phyloP scores from a whole-genome alignment of 108 stramenopile species.

The Discostella stelligeroides region DNA sequence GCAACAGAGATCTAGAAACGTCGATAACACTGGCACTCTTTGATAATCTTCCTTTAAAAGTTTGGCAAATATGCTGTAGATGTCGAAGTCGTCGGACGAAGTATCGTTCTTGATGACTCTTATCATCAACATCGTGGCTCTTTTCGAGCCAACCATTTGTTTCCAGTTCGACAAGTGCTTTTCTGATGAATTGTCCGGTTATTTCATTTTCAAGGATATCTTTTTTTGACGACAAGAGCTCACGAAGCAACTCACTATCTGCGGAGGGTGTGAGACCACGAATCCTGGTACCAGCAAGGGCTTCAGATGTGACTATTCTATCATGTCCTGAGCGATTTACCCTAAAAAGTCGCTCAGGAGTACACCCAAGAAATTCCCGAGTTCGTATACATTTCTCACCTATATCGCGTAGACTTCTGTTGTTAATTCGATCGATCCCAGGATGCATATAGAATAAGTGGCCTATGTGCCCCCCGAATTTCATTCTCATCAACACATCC shows the following conservation, averaged over 20 bases:
- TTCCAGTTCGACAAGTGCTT: slow-evolving; percentile 55
- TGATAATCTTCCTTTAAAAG: slow-evolving; percentile 61
- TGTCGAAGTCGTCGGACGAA: slow-evolving; percentile 80
- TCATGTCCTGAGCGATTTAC: slow-evolving; percentile 40
- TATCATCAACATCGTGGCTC: slow-evolving; percentile 3
- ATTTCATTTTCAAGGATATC: slow-evolving; percentile 81
- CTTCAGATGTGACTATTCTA: slow-evolving; percentile 67
- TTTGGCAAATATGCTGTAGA: slow-evolving; percentile 83
- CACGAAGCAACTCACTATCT: slow-evolving; percentile 66
- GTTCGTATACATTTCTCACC: slow-evolving; percentile 1
- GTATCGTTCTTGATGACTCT: slow-evolving; percentile 31
- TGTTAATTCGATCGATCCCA: slow-evolving; percentile 24
- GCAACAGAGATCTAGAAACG: slow-evolving; percentile 56
- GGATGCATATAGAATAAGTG: slow-evolving; percentile 76
- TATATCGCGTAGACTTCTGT: neutral
- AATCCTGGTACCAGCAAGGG: slow-evolving; percentile 84
- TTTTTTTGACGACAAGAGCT: slow-evolving; percentile 73
- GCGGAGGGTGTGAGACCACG: slow-evolving; percentile 70
- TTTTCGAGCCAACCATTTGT: slow-evolving; percentile 53
- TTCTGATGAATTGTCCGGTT: slow-evolving; percentile 69
- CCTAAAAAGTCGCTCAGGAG: slow-evolving; percentile 83
- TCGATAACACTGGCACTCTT: slow-evolving; percentile 44
- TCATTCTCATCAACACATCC: slow-evolving; percentile 73
- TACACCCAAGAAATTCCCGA: slow-evolving; percentile 79
- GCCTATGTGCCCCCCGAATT: slow-evolving; percentile 72